Conservation (phyloP, 108 stramenopile genomes). For the Nannochloropsis gaditana region DNA sequence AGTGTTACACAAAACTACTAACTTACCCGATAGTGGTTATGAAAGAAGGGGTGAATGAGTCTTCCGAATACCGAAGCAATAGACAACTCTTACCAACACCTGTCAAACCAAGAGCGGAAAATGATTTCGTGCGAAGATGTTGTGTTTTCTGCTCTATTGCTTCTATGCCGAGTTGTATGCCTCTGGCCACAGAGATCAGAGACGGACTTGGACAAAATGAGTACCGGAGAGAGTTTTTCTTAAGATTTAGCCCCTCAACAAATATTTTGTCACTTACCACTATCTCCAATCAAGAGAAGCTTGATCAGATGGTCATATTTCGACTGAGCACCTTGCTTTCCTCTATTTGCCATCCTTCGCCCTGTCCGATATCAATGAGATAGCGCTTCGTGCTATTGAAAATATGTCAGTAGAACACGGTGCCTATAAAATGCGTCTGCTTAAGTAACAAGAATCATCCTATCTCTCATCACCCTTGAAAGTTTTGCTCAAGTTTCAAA, state of each 20-base stretch:
- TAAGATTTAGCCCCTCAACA: background rate
- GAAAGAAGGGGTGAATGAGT: constrained; percentile 46
- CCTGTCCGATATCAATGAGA: background rate
- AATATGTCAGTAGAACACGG: no score
- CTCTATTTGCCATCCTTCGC: background rate
- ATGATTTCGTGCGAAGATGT: no score
- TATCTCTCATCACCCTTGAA: no score
- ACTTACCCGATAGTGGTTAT: constrained; percentile 53
- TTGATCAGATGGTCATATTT: constrained; percentile 50
- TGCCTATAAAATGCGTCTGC: no score
- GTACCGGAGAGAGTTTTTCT: background rate
- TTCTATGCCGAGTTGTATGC: no score
- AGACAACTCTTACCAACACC: constrained; percentile 54
- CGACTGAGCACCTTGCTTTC: background rate
- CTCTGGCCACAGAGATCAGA: no score
- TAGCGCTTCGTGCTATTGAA: no score
- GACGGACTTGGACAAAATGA: no score
- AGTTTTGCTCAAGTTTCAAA: no score
- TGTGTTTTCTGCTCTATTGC: no score
- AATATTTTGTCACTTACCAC: constrained; percentile 33
- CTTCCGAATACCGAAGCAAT: constrained; percentile 49
- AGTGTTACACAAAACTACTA: background rate
- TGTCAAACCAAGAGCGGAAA: background rate
- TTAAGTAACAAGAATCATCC: no score
- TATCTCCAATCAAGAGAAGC: constrained; percentile 48